Evolutionary conservation across 805 yeast genomes (phyloP), one percentile per base, ranked within the genome.

Genomic region (Komagataella pseudopastoris): DNA sequence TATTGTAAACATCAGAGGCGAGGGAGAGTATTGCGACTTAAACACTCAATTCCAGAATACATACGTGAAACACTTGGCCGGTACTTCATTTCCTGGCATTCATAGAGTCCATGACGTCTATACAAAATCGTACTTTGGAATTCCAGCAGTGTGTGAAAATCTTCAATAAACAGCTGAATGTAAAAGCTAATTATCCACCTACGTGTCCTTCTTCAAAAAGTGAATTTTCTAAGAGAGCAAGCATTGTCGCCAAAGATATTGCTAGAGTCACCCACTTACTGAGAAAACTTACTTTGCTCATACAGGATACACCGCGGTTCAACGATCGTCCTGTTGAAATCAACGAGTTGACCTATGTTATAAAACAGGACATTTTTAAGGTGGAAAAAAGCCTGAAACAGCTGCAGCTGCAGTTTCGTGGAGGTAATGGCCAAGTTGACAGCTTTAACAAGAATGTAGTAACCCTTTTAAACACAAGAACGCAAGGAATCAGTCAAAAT

Each of bases 401-500:
- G 51, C 68, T 84, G 53, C 88, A 83, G 63, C 73, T 74, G 47
- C 70, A 70, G 56, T 45, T n/a, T 8, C 30, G 47, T 22, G 76
- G 75, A 36, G 18, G 45, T 7, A 62, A 64, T 10, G 64, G 66
- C 23, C 93, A 87, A 62, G 74, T 83, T 44, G 75, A 74, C 20
- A 84, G 80, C 54, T 88, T 88, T 66, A 81, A 88, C 45, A 85
- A 82, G 60, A 93, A 90, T 63, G 96, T 93, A 51, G 85, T 93
- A 55, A 89, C 83, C 51, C 67, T 91, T 55, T 71, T 93, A 55
- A 93, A 89, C 62, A 89, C 93, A 18, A 87, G 88, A 68, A 85
- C 95, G 71, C 86, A 89, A 58, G 88, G 91, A 62, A 87, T 91
- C 50, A 85, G 96, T 54, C 95, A 96, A 43, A 91, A 88, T 59